These are phyloP conservation scores for Cryomyces minteri DNA, from an alignment of 495 filamentous ascomycete genomes.

Conservation along the genomic window DNA sequence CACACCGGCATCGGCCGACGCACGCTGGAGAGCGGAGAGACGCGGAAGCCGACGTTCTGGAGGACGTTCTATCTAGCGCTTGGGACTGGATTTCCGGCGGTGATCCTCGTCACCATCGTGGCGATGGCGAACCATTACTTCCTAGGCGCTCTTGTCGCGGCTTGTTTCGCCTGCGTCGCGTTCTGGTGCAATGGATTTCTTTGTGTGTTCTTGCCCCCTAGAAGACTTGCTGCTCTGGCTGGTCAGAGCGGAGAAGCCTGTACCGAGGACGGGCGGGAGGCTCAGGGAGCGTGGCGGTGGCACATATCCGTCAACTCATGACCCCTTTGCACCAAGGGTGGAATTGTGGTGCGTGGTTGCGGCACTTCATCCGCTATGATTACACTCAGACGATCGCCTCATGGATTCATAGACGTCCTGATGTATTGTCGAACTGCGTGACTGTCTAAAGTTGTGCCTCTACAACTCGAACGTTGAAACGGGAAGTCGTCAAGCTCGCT, in stretches of 20 bases:
- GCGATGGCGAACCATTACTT: constrained; percentile 52
- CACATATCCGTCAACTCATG: neutral
- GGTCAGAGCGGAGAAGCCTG: constrained; percentile 37
- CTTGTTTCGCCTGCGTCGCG: constrained; percentile 27
- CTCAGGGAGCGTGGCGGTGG: constrained; percentile 1
- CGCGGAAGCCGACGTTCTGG: constrained; percentile 20
- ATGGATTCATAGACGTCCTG: too few relatives aligned
- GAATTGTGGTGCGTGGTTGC: too few relatives aligned
- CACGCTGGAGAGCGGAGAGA: constrained; percentile 26
- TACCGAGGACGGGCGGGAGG: constrained; percentile 32
- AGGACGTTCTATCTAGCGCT: constrained; percentile 26
- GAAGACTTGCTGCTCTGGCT: constrained; percentile 37
- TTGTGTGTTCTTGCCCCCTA: constrained; percentile 32
- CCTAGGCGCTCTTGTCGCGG: constrained; percentile 38
- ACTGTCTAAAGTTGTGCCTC: too few relatives aligned
- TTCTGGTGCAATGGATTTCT: constrained; percentile 34
- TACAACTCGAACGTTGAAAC: too few relatives aligned
- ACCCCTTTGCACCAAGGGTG: too few relatives aligned
- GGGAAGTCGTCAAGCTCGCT: too few relatives aligned
- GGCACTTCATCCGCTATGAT: too few relatives aligned
- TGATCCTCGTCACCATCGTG: constrained; percentile 42
- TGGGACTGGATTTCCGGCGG: constrained; percentile 34
- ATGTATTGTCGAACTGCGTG: too few relatives aligned
- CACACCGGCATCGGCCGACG: constrained; percentile 35
- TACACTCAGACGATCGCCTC: too few relatives aligned